These are phyloP conservation scores for Tylopilus rubrobrunneus DNA, from an alignment of 768 basidiomycete species.

Conservation along the genomic window DNA sequence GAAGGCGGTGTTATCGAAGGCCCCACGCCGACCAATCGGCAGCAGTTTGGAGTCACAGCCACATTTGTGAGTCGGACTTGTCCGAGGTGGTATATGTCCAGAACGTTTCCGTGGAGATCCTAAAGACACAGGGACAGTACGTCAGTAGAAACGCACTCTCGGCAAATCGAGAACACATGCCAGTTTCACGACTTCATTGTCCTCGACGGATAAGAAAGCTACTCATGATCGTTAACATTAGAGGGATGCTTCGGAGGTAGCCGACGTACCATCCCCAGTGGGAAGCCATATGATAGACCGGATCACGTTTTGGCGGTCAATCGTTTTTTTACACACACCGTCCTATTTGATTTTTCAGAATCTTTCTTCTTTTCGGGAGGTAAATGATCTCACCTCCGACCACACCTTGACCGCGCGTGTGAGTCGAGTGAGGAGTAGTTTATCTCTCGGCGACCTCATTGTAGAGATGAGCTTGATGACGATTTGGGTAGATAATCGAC, in stretches of 20 bases:
- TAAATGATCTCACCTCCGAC: slow-evolving; percentile 38
- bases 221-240: slow-evolving; percentile 13
- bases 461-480: slow-evolving; percentile 3
- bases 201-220: slow-evolving; percentile 55
- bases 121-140: slow-evolving; percentile 17
- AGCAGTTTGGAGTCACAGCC: slow-evolving; percentile 44
- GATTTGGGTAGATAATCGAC: neutral
- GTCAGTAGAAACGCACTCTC: slow-evolving; percentile 11
- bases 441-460: slow-evolving; percentile 46
- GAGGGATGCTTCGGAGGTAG: slow-evolving; percentile 3
- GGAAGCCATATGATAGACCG: slow-evolving; percentile 55
- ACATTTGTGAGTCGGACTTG: slow-evolving; percentile 47
- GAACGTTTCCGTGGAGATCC: slow-evolving; percentile 45
- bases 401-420: slow-evolving; percentile 50
- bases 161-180: slow-evolving; percentile 24
- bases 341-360: slow-evolving; percentile 31
- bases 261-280: slow-evolving; percentile 39
- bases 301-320: slow-evolving; percentile 42
- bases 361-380: neutral
- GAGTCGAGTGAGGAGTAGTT: slow-evolving; percentile 43
- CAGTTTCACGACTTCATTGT: slow-evolving; percentile 43
- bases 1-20: slow-evolving; percentile 40
- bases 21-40: slow-evolving; percentile 47
- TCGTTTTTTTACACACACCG: slow-evolving; percentile 49
- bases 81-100: slow-evolving; percentile 41